Conservation (phyloP, 2,329 filamentous ascomycete species). For the Bipolaris victoriae region DNA sequence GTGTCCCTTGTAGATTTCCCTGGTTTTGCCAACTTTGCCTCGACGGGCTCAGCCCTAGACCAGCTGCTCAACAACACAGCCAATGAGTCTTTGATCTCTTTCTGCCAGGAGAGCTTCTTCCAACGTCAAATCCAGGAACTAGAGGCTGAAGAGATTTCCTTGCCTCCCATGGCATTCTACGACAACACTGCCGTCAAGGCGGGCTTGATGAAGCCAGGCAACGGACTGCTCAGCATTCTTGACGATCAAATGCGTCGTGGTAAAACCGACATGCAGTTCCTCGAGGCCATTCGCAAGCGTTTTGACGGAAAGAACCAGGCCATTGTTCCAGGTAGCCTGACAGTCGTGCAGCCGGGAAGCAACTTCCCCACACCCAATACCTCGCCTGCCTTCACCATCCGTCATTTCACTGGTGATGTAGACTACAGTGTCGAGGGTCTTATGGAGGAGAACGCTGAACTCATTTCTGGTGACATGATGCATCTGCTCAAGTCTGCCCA, state of each 20-base stretch:
- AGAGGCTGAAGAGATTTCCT: slow-evolving; percentile 89
- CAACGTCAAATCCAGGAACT: slow-evolving; percentile 91
- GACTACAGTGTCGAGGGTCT: slow-evolving; percentile 89
- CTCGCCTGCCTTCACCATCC: slow-evolving; percentile 82
- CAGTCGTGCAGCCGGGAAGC: slow-evolving; percentile 79
- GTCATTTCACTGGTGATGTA: slow-evolving; percentile 95
- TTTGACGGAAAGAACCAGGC: slow-evolving; percentile 95
- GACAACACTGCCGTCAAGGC: slow-evolving; percentile 96
- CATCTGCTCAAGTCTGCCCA: slow-evolving; percentile 89
- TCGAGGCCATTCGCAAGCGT: slow-evolving; percentile 88
- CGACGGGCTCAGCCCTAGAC: slow-evolving; percentile 84
- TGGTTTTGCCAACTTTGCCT: slow-evolving; percentile 83
- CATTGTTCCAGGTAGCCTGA: slow-evolving; percentile 78
- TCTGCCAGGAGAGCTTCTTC: slow-evolving; percentile 94
- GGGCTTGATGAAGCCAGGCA: slow-evolving; percentile 87
- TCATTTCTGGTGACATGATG: slow-evolving; percentile 94
- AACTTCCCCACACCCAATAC: slow-evolving; percentile 87
- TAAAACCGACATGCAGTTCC: slow-evolving; percentile 84
- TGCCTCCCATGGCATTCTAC: slow-evolving; percentile 93
- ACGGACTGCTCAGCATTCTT: slow-evolving; percentile 89
- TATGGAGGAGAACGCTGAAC: slow-evolving; percentile 93
- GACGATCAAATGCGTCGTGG: slow-evolving; percentile 94
- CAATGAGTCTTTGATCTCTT: slow-evolving; percentile 88
- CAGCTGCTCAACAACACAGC: slow-evolving; percentile 95
- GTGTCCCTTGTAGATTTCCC: slow-evolving; percentile 96